Evolutionary conservation across 805 yeast genomes (phyloP), one percentile per base, ranked within the genome.

Genomic region (Wickerhamomyces kurtzmanii): DNA sequence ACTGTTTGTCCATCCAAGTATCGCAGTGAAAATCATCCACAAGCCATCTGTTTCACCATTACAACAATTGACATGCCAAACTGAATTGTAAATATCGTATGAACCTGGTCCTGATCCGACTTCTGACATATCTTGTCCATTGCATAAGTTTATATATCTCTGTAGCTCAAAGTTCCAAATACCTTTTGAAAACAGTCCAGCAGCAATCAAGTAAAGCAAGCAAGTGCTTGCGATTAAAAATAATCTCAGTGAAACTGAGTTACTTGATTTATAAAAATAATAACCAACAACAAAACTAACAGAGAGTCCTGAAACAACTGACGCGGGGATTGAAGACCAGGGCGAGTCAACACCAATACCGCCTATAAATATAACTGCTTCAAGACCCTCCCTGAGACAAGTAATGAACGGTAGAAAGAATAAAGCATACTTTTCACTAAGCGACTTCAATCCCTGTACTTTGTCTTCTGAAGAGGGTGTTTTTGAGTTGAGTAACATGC

Each of bases 11-110:
- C 96, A 86, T 2, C 96, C 96, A 28, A 86, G 65, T 5, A 86
- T 61, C 1, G 94, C 96, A 20, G 87, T 84, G 43, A 82, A 65
- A 20, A 86, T 60, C 94, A 85, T 84, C 94, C 94, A 86, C 18
- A 77, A 73, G 4, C 94, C 94, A 45, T 86, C 96, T n/a, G 70
- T 80, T 40, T 82, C 79, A 15, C 94, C 93, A 50, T 85, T 85
- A 57, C 96, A 86, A 52, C 95, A 85, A 54, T 86, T 84, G 15
- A 86, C 94, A 50, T 86, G 96, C 96, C 96, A 86, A 3, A 86
- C 75, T 6, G 91, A 75, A 26, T 65, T 69, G 13, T 68, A 39
- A 14, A 86, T 76, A 44, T 86, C 94, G 46, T 86, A 86, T 1
- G 93, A 80, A 0, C 96, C 96, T 0, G 95, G 95, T 0, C 96